Base-by-base conservation (phyloP, 768 basidiomycete genomes). In the Pleurotus tuber-regium region DNA sequence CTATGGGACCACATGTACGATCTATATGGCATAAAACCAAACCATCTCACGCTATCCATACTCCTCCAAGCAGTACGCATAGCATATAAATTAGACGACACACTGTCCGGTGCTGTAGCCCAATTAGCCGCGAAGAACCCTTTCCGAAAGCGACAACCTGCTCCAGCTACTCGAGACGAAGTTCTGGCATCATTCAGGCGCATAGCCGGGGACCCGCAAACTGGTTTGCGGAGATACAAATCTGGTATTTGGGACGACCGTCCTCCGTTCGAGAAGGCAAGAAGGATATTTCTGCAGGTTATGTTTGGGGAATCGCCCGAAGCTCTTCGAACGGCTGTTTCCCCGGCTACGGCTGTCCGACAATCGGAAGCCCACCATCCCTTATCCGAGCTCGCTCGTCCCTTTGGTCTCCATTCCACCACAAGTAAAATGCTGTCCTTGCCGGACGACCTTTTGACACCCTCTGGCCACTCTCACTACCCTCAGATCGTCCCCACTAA, bases 1-100 rank as follows among this genome's bases (percentile, higher is more conserved):
- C 59, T 91, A 1, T 92, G 87, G 86, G 82, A 85, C n/a, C 66
- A 81, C 21, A 79, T 89, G 66, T 69, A 69, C 3, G 59, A 65
- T 0, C 63, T 91, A 2, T 93, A 87, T 62, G 74, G 70, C 4
- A 69, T 84, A 0, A 63, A 69, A 2, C 85, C 84, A 0, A 78
- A 86, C 40, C 63, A 73, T 14, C 63, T 66, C 43, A 80, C 86
- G 25, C 76, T 92, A 47, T 71, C 74, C 38, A 70, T 84, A 48
- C 60, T 92, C 9, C 73, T 92, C 42, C 76, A 82, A 47, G 71
- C 82, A 1, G 83, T 86, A 1, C 71, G 83, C 2, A 68, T 76
- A 14, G 79, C 82, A 3, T 66, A 70, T 19, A 71, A 73, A 44
- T 65, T 78, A 55, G 79, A 86, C 50, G 74, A 78, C 19, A 71